Evolutionary conservation across 1,284 basidiomycete species (phyloP), one percentile per base, ranked within the genome.

Genomic region (Austroboletus novae-zelandiae): DNA sequence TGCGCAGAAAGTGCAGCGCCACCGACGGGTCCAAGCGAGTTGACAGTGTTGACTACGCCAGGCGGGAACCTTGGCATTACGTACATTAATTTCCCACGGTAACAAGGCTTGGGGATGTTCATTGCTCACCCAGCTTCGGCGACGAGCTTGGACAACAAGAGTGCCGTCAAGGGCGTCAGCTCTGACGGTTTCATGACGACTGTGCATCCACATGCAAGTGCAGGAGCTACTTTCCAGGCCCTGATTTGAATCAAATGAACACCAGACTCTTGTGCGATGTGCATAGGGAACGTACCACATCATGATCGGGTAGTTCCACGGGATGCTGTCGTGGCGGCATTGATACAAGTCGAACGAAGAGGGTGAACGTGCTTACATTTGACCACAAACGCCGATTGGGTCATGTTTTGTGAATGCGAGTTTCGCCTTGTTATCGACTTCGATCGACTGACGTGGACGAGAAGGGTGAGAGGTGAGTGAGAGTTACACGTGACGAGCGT

Each of bases 161-260:
- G 77, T 15, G 93, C 92, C 29, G 93, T 91, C 40, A 98, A 78
- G 10, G 94, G 95, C 1, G 93, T 95, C 50, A 93, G 73, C 71
- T 98, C 94, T 32, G 92, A 91, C 9, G 94, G 91, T 71, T 98
- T 93, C 85, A 94, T 88, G 54, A 94, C 87, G 60, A 94, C 86
- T 13, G 87, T 88, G 69, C 91, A 93, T 43, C 91, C 91, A 39
- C 84, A 84, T 8, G 94, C 92, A 47, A 96, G 79, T 5, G 94
- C 94, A 27, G 94, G 94, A 9, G 86, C 92, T 46, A 94, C 79
- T 72, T 95, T 95, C 91, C 93, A 95, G 9, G 86, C 76, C 86
- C 86, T 89, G 49, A n/a, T 30, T n/a, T 36, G 43, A 37, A 50
- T 45, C 37, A 7, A 36, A 30, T 48, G 25, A 46, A 40, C 23